Percentiles rank a stretch among this genome's conserved stretches.
These are phyloP conservation scores for Fraxinus paxiana DNA, from an alignment of 305 asterid genomes.

Conservation along the genomic window DNA sequence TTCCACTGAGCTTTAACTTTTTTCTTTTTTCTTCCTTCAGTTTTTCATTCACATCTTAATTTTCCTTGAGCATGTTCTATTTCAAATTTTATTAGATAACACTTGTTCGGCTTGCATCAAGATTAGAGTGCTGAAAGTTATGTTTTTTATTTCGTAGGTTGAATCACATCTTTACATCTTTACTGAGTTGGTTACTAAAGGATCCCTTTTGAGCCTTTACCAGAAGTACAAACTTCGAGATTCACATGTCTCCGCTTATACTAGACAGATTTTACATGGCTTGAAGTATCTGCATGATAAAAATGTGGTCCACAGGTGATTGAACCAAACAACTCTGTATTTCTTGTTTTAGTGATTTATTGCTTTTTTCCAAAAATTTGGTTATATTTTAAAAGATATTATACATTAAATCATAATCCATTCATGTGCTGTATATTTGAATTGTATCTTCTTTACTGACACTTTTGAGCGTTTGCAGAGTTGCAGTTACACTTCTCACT, in stretches of 20 bases:
- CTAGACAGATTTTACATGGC: conserved; percentile 91
- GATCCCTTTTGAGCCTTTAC: conserved; percentile 78
- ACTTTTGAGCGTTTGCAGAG: neutral
- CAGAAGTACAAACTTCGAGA: conserved; percentile 69
- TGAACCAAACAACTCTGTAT: conserved; percentile 1
- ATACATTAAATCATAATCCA: too few relatives aligned
- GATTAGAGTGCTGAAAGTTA: conserved; percentile 3
- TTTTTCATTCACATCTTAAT: conserved; percentile 10
- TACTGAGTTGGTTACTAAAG: conserved; percentile 80
- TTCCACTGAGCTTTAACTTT: neutral
- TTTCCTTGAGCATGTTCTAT: neutral
- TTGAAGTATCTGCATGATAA: conserved; percentile 78
- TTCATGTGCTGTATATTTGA: neutral
- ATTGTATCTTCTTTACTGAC: neutral
- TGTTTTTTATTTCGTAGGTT: conserved; percentile 38
- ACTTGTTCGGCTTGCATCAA: neutral
- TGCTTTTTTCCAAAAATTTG: too few relatives aligned
- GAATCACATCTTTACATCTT: conserved; percentile 78
- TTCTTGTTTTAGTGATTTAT: neutral
- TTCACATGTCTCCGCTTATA: conserved; percentile 70
- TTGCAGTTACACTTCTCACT: neutral
- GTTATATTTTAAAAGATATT: neutral
- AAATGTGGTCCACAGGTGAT: conserved; percentile 87
- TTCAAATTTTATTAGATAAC: neutral
- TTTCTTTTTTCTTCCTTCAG: neutral